Conservation (phyloP, 768 basidiomycete genomes). For the Phaeotremella fagi region DNA sequence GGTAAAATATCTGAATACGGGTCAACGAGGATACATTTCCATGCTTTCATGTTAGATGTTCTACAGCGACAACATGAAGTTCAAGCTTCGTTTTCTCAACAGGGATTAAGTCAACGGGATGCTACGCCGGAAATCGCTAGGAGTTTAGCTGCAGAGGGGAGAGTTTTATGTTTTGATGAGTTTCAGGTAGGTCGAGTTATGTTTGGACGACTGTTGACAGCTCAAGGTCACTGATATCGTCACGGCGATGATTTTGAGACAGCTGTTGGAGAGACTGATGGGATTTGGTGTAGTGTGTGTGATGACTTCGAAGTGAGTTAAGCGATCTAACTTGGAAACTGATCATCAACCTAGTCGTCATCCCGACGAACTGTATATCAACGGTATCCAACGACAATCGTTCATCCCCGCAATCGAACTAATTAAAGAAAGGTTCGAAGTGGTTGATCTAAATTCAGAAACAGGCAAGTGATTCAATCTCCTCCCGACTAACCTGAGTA, state of each 20-base stretch:
- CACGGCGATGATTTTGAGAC: slow-evolving; percentile 93
- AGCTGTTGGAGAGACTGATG: slow-evolving; percentile 78
- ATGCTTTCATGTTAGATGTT: slow-evolving; percentile 98
- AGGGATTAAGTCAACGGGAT: slow-evolving; percentile 68
- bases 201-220: not conserved
- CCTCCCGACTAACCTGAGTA: slow-evolving; percentile 37
- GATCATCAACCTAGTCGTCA: slow-evolving; percentile 64
- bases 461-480: slow-evolving; percentile 58
- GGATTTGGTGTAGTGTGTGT: slow-evolving; percentile 87
- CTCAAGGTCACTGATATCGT: slow-evolving; percentile 87
- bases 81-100: slow-evolving; percentile 12
- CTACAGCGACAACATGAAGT: slow-evolving; percentile 63
- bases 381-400: slow-evolving; percentile 91
- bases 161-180: slow-evolving; percentile 91
- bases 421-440: slow-evolving; percentile 76
- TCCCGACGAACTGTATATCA: slow-evolving; percentile 96
- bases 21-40: slow-evolving; percentile 77
- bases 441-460: slow-evolving; percentile 91
- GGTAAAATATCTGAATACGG: slow-evolving; percentile 17
- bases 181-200: slow-evolving; percentile 67
- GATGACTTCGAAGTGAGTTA: slow-evolving; percentile 92
- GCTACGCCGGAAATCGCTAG: slow-evolving; percentile 81
- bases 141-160: slow-evolving; percentile 76
- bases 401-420: slow-evolving; percentile 94
- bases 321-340: not conserved